A percentile compares a stretch with the other conserved stretches of the same genome.
These are phyloP conservation scores for Takashimella tepidaria DNA, from an alignment of 1,284 basidiomycete species.

Conservation along the genomic window DNA sequence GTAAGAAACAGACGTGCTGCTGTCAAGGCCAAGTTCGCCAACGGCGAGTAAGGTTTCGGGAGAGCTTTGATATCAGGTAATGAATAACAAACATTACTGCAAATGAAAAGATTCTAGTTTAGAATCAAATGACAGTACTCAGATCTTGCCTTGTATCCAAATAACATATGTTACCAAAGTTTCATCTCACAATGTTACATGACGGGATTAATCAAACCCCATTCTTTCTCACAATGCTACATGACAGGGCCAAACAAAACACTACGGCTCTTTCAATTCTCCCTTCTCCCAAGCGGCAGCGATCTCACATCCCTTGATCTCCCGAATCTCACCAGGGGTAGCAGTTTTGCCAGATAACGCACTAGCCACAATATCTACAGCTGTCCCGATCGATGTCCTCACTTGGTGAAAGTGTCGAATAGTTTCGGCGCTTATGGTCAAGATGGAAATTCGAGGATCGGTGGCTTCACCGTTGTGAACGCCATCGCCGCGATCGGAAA, in stretches of 20 bases:
- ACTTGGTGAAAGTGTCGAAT: conserved; percentile 69
- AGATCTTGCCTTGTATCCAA: too few species aligned
- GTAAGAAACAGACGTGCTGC: conserved; percentile 63
- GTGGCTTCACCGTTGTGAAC: conserved; percentile 71
- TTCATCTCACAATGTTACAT: too few species aligned
- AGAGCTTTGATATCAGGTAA: too few species aligned
- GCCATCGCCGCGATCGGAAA: conserved; percentile 82
- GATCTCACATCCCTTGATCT: conserved; percentile 61
- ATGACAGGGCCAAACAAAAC: too few species aligned
- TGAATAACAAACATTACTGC: too few species aligned
- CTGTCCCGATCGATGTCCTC: conserved; percentile 51
- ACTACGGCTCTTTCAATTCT: conserved; percentile 27
- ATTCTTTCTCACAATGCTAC: too few species aligned
- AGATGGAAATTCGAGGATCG: conserved; percentile 74
- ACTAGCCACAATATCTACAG: conserved; percentile 55
- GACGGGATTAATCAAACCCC: too few species aligned
- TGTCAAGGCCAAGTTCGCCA: conserved; percentile 34
- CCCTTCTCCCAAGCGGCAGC: conserved; percentile 19
- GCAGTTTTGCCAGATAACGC: conserved; percentile 57
- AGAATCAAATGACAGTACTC: too few species aligned
- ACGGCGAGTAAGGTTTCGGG: conserved; percentile 13
- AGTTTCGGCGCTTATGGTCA: conserved; percentile 72
- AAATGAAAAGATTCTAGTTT: too few species aligned
- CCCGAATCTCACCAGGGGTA: conserved; percentile 60
- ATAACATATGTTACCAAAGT: too few species aligned